Evolutionary conservation across 805 yeast genomes (phyloP), one percentile per base, ranked within the genome.

Genomic region (Starmerella vitae): DNA sequence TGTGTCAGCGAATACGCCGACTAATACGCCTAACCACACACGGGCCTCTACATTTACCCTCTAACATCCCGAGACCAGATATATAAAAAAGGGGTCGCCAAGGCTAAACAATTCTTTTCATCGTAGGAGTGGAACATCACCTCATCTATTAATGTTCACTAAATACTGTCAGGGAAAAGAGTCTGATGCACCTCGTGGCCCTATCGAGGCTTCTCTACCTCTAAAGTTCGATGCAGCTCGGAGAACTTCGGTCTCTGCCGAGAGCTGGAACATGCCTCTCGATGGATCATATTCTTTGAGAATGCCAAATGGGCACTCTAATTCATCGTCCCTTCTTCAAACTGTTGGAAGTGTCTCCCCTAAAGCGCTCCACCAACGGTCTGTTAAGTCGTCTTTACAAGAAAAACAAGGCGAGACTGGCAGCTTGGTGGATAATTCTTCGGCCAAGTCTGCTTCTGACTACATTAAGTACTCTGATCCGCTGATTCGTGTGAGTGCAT

Each of bases 211-310:
- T 12, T 19, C 19, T 7, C 34, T 48, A 24, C 52, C 52, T 24
- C 25, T 30, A 35, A 52, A 44, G 15, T 48, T 48, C 34, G 39
- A 47, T 20, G 44, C 46, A 24, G 57, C 84, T 82, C 38, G 95
- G 65, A 75, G 96, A 64, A 80, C 85, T 3, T 78, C 93, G 17
- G 95, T 85, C 12, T 74, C 85, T 40, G 95, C 94, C 4, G 96
- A 85, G 41, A 46, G 50, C 39, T 42, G 45, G 39, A 26, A 15
- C 29, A 5, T 14, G n/a, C 24, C 5, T 18, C 13, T 14, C 17
- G 34, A 20, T 19, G 14, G 14, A 10, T 7, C 13, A 8, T 21
- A 30, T 8, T 20, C 24, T 14, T 5, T 5, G 8, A 20, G 17
- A 18, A 5, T 20, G 14, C 4, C 25, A 18, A 13, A 14, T 15